A percentile compares a stretch with the other conserved stretches of the same genome.
These are phyloP conservation scores for Rhodosorus marinus DNA, from an alignment of 23 red algal genomes.

Conservation along the genomic window DNA sequence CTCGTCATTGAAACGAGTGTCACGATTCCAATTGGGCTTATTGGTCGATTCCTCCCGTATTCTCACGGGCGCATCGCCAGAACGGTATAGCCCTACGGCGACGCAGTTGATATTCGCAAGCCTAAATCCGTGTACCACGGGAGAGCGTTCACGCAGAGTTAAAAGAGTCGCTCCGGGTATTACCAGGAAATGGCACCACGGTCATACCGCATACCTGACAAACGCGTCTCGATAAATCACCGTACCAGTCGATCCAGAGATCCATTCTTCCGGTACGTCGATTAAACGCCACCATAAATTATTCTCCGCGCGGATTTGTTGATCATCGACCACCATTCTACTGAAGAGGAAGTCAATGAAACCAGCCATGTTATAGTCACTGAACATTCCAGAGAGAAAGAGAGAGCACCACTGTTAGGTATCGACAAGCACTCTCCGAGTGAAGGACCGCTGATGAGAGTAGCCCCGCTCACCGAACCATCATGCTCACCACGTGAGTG, in stretches of 20 bases:
- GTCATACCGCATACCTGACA: no score
- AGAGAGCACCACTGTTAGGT: no score
- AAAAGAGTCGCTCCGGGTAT: no score
- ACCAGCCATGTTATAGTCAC: conserved; percentile 39
- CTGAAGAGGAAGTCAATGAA: conserved; percentile 28
- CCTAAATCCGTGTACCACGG: conserved; percentile 5
- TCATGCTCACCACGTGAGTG: conserved; percentile 26
- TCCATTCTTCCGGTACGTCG: conserved; percentile 28
- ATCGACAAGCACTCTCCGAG: no score
- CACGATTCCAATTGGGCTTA: conserved; percentile 14
- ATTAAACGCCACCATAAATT: conserved; percentile 29
- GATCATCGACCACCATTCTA: conserved; percentile 25
- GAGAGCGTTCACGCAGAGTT: conserved; percentile 18
- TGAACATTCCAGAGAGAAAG: no score
- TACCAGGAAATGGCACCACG: no score
- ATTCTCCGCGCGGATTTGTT: not conserved
- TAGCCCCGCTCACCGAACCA: no score
- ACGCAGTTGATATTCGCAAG: conserved; percentile 13
- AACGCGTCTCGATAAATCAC: no score
- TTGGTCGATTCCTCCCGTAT: conserved; percentile 17
- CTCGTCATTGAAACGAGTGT: conserved; percentile 11
- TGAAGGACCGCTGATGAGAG: no score
- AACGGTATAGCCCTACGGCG: conserved; percentile 17
- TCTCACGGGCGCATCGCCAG: conserved; percentile 17
- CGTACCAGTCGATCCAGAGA: conserved; percentile 7